Base-by-base conservation (phyloP, 108 stramenopile species). In the Nannochloropsis gaditana region DNA sequence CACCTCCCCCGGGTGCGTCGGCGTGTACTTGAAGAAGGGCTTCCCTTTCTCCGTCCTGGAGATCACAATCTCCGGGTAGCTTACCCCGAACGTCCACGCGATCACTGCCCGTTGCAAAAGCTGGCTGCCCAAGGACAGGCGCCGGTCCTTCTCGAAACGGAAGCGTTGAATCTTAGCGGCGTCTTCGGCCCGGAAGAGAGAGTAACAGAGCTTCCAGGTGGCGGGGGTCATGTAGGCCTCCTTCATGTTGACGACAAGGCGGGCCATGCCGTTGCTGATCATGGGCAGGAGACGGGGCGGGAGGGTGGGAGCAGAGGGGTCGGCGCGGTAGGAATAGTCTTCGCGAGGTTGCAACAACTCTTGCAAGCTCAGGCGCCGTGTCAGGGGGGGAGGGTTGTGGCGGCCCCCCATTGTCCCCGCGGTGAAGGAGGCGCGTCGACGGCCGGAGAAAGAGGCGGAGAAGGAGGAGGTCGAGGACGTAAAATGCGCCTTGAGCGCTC, bases 71-170 rank as follows among this genome's bases (percentile, higher is more conserved):
- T 73, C 59, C 59, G 15, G 2, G n/a, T 73, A 43, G 41, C 59
- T 9, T 9, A 84, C 84, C 44, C 45, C 42, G 59, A 45, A 84
- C 11, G 17, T 17, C 87, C 84, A 45, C 15, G 84, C 79, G 6
- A 87, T 84, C 79, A 88, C 42, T 11, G 87, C 44, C 59, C 87
- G 42, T 45, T 88, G 87, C 45, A 88, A 73, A 19, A 88, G 47
- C 41, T 84, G 87, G 45, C 87, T 88, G 41, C 84, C 87, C 43
- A 88, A 81, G 21, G 87, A 84, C 21, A 88, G 84, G 41, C 79
- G 73, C 10, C 84, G 84, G 6, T 73, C 59, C 59, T 73, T 73
- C 19, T 73, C 59, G 59, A 73, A 73, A n/a, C 59, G 59, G n/a
- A n/a, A 73, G 3, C 59, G 15, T 8, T 6, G 15, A 6, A 73